A percentile compares a stretch with the other conserved stretches of the same genome.
phyloP scores from a whole-genome alignment of 208 protist species.

The Acanthamoeba culbertsoni region DNA sequence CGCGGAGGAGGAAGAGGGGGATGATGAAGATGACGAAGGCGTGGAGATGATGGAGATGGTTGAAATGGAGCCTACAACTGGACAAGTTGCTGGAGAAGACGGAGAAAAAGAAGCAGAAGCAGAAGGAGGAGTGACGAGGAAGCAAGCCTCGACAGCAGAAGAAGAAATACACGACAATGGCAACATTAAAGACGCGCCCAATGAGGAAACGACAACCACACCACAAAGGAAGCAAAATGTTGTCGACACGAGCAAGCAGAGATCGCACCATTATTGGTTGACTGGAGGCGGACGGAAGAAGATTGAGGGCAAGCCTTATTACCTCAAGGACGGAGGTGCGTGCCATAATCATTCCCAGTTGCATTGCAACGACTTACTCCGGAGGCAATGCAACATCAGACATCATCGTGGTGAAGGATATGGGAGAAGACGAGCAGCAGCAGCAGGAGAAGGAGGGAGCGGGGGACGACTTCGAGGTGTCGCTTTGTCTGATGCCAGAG shows the following conservation, averaged over 20 bases:
- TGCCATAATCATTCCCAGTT: background rate
- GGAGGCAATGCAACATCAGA: background rate
- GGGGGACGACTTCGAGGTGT: background rate
- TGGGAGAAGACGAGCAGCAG: background rate
- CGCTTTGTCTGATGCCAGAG: background rate
- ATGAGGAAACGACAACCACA: too few relatives aligned
- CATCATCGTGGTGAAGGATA: background rate
- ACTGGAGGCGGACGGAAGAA: background rate
- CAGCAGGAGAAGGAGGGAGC: too few relatives aligned
- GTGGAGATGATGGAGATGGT: background rate
- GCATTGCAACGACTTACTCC: background rate
- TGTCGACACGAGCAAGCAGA: background rate
- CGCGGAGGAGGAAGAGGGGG: background rate
- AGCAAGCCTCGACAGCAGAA: too few relatives aligned
- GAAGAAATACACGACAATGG: too few relatives aligned
- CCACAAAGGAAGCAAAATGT: background rate
- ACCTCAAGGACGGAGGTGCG: background rate
- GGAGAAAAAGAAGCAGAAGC: background rate
- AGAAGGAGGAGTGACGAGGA: too few relatives aligned
- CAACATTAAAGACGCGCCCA: too few relatives aligned
- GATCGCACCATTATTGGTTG: background rate
- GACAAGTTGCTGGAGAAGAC: background rate
- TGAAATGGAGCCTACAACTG: background rate
- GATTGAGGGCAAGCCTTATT: conserved; percentile 22
- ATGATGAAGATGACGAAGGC: background rate